phyloP scores from a whole-genome alignment of 306 rosid genomes.

The Medicago lupulina region DNA sequence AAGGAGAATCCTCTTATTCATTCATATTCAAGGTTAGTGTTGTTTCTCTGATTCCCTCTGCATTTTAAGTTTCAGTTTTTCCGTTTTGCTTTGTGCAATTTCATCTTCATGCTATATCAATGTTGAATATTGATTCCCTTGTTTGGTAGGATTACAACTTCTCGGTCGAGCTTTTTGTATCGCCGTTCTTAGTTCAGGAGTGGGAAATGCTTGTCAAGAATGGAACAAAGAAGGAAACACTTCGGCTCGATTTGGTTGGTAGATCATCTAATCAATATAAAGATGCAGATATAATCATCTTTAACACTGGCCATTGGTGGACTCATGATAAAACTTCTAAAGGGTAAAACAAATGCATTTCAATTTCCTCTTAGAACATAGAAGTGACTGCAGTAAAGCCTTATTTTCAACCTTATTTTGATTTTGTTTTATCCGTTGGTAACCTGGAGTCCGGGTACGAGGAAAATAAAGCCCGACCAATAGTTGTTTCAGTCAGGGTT shows the following conservation, averaged over 20 bases:
- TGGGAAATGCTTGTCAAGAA: constrained; percentile 71
- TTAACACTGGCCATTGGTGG: constrained; percentile 99
- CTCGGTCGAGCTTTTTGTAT: constrained; percentile 82
- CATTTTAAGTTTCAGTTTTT: background rate
- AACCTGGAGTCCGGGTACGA: background rate
- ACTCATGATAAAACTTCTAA: constrained; percentile 90
- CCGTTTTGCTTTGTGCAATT: background rate
- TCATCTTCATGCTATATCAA: background rate
- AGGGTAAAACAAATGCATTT: constrained; percentile 59
- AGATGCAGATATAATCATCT: constrained; percentile 78
- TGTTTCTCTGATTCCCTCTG: background rate
- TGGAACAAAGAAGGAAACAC: constrained; percentile 81
- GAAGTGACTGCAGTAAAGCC: background rate
- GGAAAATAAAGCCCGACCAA: background rate
- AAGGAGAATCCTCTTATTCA: constrained; percentile 85
- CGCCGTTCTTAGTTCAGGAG: constrained; percentile 94
- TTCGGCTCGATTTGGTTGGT: constrained; percentile 89
- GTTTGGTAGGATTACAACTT: constrained; percentile 69
- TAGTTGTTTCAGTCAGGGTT: background rate
- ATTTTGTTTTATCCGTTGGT: background rate
- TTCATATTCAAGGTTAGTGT: constrained; percentile 75
- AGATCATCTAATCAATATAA: constrained; percentile 69
- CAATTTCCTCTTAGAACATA: constrained; percentile 12
- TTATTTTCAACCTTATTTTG: constrained; percentile 14
- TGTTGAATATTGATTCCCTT: constrained; percentile 13